Evolutionary conservation across 179 eudicot genomes (phyloP), one percentile per base, ranked within the genome.

Genomic region (Beta macrorhiza): DNA sequence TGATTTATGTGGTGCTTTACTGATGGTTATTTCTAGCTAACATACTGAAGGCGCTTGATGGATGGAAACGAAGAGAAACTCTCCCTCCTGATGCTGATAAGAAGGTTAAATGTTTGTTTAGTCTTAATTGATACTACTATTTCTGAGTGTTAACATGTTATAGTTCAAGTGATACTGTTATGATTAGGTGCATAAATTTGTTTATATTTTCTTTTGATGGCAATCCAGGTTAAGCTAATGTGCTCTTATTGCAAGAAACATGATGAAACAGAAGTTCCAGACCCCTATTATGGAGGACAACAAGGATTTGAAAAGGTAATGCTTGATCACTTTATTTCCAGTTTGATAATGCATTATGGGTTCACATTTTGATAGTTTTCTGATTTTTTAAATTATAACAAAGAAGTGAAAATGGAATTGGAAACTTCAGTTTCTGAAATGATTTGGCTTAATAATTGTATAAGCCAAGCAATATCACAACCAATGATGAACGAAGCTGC

Each of bases 161-260:
- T 4, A 11, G 63, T 25, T 51, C 58, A 51, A 42, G 11, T 76
- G 20, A 12, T 61, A 32, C 52, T 16, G 3, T 67, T 72, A 19
- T 74, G 51, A 7, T 79, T 87, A 14, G 52, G 75, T 44, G 76
- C 79, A 69, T 22, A 65, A 58, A 42, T 68, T 5, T 42, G 42
- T 47, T 49, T 9, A 51, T 55, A 62, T 62, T 44, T 44, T 47
- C 20, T 72, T 7, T 59, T 13, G 37, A 20, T 79, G 53, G 61
- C 53, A 2, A 61, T 89, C 81, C 88, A 94, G 99, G 97, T 96
- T 68, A 87, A 82, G 78, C 83, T 96, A 67, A 94, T 94, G 98
- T 96, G 98, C 83, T 96, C 98, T 5, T 94, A 91, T 68, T 96
- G 99, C 81, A 96, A 91, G 91, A 96, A 86, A 81, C 98, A 96